Evolutionary conservation across 2,329 filamentous ascomycete species (phyloP).

Genomic region (Keithomyces neogunnii): DNA sequence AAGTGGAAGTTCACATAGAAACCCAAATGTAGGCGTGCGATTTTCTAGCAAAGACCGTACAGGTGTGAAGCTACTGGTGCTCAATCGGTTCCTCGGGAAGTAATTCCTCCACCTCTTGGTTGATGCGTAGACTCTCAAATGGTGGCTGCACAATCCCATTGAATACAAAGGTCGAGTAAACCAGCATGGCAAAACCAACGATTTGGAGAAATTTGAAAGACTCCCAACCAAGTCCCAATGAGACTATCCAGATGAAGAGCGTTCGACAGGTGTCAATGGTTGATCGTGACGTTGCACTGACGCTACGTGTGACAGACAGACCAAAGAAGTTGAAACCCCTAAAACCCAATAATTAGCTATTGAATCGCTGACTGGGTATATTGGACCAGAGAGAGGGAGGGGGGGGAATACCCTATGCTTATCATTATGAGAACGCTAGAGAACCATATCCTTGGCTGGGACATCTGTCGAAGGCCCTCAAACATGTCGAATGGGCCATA

Average conservation of each 20-base stretch:
- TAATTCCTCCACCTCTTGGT: constrained; percentile 51
- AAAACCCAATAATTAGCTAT: constrained; percentile 11
- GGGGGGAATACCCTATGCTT: constrained; percentile 68
- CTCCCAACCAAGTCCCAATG: constrained; percentile 90
- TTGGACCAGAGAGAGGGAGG: not conserved
- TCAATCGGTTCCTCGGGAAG: constrained; percentile 80
- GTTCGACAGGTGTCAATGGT: constrained; percentile 98
- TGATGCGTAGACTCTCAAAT: constrained; percentile 54
- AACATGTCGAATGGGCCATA: constrained; percentile 85
- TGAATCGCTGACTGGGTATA: not conserved
- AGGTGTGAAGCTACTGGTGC: constrained; percentile 35
- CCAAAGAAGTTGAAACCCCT: constrained; percentile 99
- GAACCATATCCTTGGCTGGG: constrained; percentile 57
- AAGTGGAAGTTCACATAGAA: no score
- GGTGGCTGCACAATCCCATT: constrained; percentile 89
- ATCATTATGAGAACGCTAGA: constrained; percentile 92
- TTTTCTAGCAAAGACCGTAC: not conserved
- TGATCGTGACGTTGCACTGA: constrained; percentile 86
- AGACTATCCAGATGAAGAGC: constrained; percentile 96
- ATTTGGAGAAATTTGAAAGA: constrained; percentile 97
- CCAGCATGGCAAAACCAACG: constrained; percentile 74
- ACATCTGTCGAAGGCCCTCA: constrained; percentile 78
- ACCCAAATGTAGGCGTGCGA: no score
- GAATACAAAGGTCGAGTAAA: constrained; percentile 95
- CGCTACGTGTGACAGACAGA: constrained; percentile 78